Evolutionary conservation across 1,284 basidiomycete species (phyloP).

Genomic region (Cystobasidium sp.): DNA sequence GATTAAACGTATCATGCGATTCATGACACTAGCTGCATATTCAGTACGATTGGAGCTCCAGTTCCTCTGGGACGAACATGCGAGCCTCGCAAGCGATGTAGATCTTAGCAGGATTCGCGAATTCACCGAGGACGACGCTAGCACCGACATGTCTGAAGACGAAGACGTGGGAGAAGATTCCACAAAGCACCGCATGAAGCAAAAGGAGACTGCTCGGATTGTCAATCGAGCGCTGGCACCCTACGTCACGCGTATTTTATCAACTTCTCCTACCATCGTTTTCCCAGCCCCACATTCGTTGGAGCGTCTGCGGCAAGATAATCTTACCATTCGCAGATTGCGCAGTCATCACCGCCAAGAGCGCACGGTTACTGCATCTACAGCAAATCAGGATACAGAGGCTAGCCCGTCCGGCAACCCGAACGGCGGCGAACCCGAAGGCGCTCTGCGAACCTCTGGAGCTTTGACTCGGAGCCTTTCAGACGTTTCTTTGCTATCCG

Average conservation of each 20-base stretch:
- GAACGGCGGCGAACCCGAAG: conserved; percentile 31
- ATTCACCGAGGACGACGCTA: conserved; percentile 31
- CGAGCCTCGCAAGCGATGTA: conserved; percentile 9
- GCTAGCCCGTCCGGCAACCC: neutral
- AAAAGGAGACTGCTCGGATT: conserved; percentile 36
- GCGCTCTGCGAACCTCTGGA: conserved; percentile 25
- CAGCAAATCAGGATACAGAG: neutral
- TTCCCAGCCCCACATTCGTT: conserved; percentile 89
- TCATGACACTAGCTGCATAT: conserved; percentile 85
- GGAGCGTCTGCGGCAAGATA: conserved; percentile 80
- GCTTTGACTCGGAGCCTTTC: conserved; percentile 34
- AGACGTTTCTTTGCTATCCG: conserved; percentile 35
- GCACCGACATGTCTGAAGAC: neutral
- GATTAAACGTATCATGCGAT: conserved; percentile 89
- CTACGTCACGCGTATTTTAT: conserved; percentile 82
- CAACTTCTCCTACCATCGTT: conserved; percentile 83
- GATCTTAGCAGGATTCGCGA: conserved; percentile 25
- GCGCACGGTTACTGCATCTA: conserved; percentile 27
- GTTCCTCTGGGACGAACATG: conserved; percentile 84
- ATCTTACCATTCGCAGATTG: conserved; percentile 70
- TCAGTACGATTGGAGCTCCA: conserved; percentile 93
- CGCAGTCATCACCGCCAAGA: conserved; percentile 77
- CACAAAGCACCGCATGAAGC: neutral
- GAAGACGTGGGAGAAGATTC: neutral
- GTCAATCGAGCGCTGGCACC: conserved; percentile 70